phyloP scores from a whole-genome alignment of 441 rosid species.

The Lepidium campestre region DNA sequence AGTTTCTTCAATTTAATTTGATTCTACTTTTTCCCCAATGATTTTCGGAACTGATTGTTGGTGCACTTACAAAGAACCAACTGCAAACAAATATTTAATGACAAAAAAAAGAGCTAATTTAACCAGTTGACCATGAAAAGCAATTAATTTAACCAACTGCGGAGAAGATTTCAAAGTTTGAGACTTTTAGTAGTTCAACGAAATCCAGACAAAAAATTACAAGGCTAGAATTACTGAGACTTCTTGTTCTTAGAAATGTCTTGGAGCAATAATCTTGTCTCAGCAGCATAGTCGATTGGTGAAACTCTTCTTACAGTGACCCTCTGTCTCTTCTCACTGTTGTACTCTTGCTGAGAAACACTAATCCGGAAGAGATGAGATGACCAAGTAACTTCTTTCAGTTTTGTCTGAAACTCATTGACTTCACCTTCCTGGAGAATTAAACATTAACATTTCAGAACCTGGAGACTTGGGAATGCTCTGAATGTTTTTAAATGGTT shows the following conservation, averaged over 20 bases:
- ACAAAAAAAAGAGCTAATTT: too few relatives aligned
- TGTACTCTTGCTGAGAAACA: constrained; percentile 72
- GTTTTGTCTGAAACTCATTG: constrained; percentile 45
- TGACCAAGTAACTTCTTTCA: constrained; percentile 82
- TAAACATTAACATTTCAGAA: background rate
- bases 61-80: background rate
- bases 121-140: too few relatives aligned
- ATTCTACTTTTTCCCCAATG: background rate
- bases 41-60: background rate
- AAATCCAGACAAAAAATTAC: background rate
- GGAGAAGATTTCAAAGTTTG: background rate
- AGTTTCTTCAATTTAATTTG: background rate
- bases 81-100: too few relatives aligned
- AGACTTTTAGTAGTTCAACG: background rate
- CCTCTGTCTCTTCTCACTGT: constrained; percentile 85
- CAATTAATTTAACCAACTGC: too few relatives aligned
- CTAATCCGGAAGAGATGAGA: constrained; percentile 70
- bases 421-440: constrained; percentile 48
- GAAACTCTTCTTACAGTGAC: constrained; percentile 67
- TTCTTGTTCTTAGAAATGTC: constrained; percentile 55
- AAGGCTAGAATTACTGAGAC: constrained; percentile 12
- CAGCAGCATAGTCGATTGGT: constrained; percentile 76
- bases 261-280: constrained; percentile 63
- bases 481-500: background rate
- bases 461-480: background rate